Conservation (phyloP, 768 basidiomycete genomes). For the Panaeolus papilionaceus region DNA sequence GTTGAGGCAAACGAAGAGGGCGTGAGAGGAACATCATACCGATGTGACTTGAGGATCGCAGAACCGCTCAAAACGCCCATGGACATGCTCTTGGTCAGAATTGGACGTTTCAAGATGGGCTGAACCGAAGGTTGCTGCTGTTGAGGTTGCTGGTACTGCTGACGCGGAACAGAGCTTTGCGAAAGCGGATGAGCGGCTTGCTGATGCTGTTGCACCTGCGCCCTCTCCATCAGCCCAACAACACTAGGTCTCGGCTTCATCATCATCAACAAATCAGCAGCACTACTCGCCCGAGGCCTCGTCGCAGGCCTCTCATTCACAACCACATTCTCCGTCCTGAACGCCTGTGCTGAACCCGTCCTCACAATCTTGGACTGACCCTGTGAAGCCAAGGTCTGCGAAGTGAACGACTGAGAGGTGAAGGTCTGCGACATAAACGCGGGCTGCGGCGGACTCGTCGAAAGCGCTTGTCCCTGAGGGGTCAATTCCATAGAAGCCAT, state of each 20-base stretch:
- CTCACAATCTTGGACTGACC: not conserved
- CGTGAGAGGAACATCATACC: slow-evolving; percentile 22
- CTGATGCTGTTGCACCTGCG: not conserved
- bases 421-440: not conserved
- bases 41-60: slow-evolving; percentile 8
- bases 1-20: slow-evolving; percentile 21
- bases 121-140: not conserved
- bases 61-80: slow-evolving; percentile 3
- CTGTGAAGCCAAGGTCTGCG: not conserved
- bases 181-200: not conserved
- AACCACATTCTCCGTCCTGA: not conserved
- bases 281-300: not conserved
- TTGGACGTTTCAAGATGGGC: not conserved
- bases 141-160: not conserved
- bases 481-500: slow-evolving; percentile 1
- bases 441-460: not conserved
- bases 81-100: slow-evolving; percentile 1
- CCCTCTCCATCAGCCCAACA: slow-evolving; percentile 7
- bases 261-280: slow-evolving; percentile 14
- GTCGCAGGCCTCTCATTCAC: not conserved
- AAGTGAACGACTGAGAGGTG: too few species aligned
- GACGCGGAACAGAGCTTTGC: not conserved
- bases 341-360: not conserved
- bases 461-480: not conserved
- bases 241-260: slow-evolving; percentile 7